A percentile compares a stretch with the other conserved stretches of the same genome.
phyloP scores from a whole-genome alignment of 2,329 filamentous ascomycete genomes.

The Thyridium curvatum region DNA sequence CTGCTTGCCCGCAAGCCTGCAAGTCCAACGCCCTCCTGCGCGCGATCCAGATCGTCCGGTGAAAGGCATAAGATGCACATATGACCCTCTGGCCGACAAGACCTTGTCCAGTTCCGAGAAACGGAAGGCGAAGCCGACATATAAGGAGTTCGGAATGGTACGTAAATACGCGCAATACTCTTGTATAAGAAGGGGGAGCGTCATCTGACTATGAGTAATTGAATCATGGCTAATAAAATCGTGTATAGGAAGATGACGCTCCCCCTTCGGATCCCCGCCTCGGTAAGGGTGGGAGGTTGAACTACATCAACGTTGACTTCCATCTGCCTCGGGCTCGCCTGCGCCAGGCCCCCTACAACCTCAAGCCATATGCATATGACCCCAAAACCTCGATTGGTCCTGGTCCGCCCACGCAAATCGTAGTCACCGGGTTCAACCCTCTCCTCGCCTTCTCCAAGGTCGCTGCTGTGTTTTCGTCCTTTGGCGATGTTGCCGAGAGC shows the following conservation, averaged over 20 bases:
- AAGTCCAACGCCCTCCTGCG: conserved; percentile 40
- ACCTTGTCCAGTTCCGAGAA: conserved; percentile 41
- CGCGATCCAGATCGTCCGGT: conserved; percentile 49
- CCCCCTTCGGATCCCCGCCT: conserved; percentile 78
- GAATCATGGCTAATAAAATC: conserved; percentile 48
- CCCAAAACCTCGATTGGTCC: conserved; percentile 78
- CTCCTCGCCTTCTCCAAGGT: conserved; percentile 75
- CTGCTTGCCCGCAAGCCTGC: too few species aligned
- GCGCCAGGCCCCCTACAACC: conserved; percentile 68
- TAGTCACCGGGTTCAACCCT: conserved; percentile 95
- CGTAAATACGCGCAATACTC: conserved; percentile 30
- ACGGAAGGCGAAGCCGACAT: conserved; percentile 53
- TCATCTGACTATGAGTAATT: conserved; percentile 48
- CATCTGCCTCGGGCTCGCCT: conserved; percentile 66
- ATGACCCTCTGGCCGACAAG: conserved; percentile 54
- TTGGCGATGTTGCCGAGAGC: conserved; percentile 82
- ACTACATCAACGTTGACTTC: conserved; percentile 64
- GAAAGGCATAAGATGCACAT: conserved; percentile 52
- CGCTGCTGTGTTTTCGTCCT: conserved; percentile 68
- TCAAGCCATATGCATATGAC: conserved; percentile 79
- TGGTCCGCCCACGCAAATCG: conserved; percentile 81
- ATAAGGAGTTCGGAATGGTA: conserved; percentile 62
- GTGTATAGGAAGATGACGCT: conserved; percentile 70
- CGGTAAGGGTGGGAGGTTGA: conserved; percentile 57
- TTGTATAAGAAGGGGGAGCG: conserved; percentile 43